A percentile compares a stretch with the other conserved stretches of the same genome.
Evolutionary conservation across 768 basidiomycete genomes (phyloP).

Genomic region (Boletus bicolor): DNA sequence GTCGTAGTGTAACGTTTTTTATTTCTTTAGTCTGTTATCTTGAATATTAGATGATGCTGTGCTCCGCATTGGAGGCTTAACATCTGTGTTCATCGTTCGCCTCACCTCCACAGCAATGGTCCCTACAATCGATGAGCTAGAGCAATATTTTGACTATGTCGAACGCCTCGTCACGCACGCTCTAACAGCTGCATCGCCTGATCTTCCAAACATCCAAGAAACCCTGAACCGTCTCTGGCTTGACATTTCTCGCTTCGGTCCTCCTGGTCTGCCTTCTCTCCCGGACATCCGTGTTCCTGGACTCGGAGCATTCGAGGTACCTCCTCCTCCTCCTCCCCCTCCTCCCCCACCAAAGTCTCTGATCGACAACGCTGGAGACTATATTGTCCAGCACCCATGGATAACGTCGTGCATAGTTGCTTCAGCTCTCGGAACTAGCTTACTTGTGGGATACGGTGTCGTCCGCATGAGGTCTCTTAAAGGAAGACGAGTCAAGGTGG

Average conservation of each 20-base stretch:
- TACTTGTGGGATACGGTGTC: conserved; percentile 56
- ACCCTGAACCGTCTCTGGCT: conserved; percentile 67
- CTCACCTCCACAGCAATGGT: conserved; percentile 21
- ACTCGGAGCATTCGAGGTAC: conserved; percentile 71
- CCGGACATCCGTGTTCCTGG: conserved; percentile 58
- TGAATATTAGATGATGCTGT: conserved; percentile 13
- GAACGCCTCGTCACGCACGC: conserved; percentile 62
- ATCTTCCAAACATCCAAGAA: conserved; percentile 63
- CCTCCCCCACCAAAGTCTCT: conserved; percentile 50
- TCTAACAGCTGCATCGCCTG: conserved; percentile 52
- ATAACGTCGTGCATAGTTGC: conserved; percentile 50
- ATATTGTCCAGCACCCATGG: conserved; percentile 60
- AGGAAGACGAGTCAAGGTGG: conserved; percentile 20
- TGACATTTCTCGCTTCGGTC: conserved; percentile 80
- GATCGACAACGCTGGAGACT: conserved; percentile 47
- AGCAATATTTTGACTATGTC: conserved; percentile 64
- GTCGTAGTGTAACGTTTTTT: conserved; percentile 34
- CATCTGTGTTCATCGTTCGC: background rate
- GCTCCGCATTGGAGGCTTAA: background rate
- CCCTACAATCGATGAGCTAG: conserved; percentile 59
- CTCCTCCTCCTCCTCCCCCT: conserved; percentile 53
- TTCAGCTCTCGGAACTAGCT: conserved; percentile 57
- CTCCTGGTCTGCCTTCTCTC: conserved; percentile 41
- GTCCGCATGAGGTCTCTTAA: conserved; percentile 22
- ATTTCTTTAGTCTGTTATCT: background rate